These are phyloP conservation scores for Cryptococcus sp. DNA, from an alignment of 1,284 basidiomycete species.

Conservation along the genomic window DNA sequence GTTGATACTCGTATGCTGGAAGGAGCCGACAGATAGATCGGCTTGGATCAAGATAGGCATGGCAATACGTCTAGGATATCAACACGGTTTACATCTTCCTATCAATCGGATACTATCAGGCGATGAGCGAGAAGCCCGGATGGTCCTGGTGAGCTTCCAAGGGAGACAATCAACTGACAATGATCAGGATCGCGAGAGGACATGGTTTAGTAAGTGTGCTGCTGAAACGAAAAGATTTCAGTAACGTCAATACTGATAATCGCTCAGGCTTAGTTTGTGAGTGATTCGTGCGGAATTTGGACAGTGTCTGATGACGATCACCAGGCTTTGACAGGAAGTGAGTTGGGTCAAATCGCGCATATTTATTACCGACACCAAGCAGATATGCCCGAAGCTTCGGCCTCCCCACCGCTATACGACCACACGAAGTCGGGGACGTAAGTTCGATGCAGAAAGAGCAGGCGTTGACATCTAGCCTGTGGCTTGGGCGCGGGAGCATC, in stretches of 20 bases:
- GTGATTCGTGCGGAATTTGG: background rate
- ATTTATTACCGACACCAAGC: background rate
- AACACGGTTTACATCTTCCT: conserved; percentile 16
- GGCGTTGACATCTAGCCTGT: background rate
- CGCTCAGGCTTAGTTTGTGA: conserved; percentile 2
- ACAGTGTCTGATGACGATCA: background rate
- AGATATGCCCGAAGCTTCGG: background rate
- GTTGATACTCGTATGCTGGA: conserved; percentile 14
- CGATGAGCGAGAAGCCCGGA: conserved; percentile 6
- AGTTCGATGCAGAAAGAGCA: background rate
- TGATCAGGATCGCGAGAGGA: conserved; percentile 6
- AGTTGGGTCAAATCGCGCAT: background rate
- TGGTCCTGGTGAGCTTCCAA: background rate
- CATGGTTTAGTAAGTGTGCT: conserved; percentile 7
- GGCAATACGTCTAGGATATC: conserved; percentile 18
- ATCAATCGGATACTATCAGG: conserved; percentile 3
- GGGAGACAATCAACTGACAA: background rate
- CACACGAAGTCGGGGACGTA: conserved; percentile 2
- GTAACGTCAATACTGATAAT: background rate
- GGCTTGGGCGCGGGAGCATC: background rate
- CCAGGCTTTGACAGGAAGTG: background rate
- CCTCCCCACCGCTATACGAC: background rate
- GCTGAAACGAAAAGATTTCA: background rate
- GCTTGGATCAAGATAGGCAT: conserved; percentile 20
- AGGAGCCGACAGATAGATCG: conserved; percentile 14